These are phyloP conservation scores for Cyberlindnera mrakii DNA, from an alignment of 805 yeast species.

Conservation along the genomic window DNA sequence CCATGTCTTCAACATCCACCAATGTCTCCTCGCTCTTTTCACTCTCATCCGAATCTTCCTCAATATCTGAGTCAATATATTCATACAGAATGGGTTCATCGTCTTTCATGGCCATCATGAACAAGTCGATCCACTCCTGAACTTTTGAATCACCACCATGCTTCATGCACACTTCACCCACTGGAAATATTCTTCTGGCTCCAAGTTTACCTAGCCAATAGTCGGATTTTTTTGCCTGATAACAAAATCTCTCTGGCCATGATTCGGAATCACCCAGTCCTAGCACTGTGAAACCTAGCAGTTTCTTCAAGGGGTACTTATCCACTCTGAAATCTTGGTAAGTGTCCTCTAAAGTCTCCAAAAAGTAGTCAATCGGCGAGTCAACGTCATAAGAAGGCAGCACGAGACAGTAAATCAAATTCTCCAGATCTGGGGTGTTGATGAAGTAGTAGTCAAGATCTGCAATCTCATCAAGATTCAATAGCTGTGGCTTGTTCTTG, in stretches of 20 bases:
- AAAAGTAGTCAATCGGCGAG: constrained; percentile 83
- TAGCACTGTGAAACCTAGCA: constrained; percentile 78
- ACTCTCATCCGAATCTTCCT: constrained; percentile 24
- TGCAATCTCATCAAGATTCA: constrained; percentile 74
- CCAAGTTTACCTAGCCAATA: constrained; percentile 75
- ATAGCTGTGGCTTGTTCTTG: constrained; percentile 40
- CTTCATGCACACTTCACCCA: constrained; percentile 81
- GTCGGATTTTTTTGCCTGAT: constrained; percentile 75
- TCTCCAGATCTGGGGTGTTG: constrained; percentile 44
- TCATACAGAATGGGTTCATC: constrained; percentile 63
- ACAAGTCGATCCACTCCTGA: constrained; percentile 59
- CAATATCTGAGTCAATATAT: constrained; percentile 51
- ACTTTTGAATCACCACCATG: constrained; percentile 54
- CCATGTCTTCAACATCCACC: constrained; percentile 89
- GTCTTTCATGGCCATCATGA: constrained; percentile 59
- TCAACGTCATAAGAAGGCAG: constrained; percentile 91
- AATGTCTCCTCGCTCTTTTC: constrained; percentile 36
- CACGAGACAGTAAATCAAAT: constrained; percentile 61
- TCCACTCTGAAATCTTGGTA: constrained; percentile 82
- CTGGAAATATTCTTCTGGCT: constrained; percentile 76
- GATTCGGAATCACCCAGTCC: constrained; percentile 87
- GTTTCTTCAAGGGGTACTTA: constrained; percentile 61
- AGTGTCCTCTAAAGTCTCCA: constrained; percentile 76
- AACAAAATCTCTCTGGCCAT: constrained; percentile 81
- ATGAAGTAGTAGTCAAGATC: constrained; percentile 82